Conservation (phyloP, 2,329 filamentous ascomycete genomes). For the Acarospora socialis region DNA sequence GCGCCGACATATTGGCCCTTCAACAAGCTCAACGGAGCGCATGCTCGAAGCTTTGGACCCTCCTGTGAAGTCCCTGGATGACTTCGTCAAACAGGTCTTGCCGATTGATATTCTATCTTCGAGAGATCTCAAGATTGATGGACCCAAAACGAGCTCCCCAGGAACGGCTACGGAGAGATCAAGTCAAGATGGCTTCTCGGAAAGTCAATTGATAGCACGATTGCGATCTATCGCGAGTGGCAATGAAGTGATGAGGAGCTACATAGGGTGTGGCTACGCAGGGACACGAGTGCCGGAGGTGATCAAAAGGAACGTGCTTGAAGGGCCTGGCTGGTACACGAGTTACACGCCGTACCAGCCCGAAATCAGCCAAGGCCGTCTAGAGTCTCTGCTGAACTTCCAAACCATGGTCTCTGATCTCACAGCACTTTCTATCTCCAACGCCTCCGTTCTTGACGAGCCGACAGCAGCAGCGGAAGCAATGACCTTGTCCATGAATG, state of each 20-base stretch:
- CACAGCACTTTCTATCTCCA: slow-evolving; percentile 73
- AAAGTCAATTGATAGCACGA: slow-evolving; percentile 43
- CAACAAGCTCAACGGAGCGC: slow-evolving; percentile 49
- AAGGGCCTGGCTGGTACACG: slow-evolving; percentile 94
- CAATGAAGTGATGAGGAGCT: slow-evolving; percentile 50
- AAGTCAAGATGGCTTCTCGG: slow-evolving; percentile 35
- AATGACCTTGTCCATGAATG: slow-evolving; percentile 82
- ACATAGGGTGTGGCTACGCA: slow-evolving; percentile 82
- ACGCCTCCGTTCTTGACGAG: slow-evolving; percentile 83
- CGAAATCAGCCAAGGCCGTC: slow-evolving; percentile 86
- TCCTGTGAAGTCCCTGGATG: slow-evolving; percentile 57
- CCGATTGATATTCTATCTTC: slow-evolving; percentile 63
- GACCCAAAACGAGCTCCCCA: slow-evolving; percentile 29
- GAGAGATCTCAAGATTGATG: slow-evolving; percentile 44
- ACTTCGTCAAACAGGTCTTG: slow-evolving; percentile 73
- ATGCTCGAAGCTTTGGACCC: slow-evolving; percentile 75
- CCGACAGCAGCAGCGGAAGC: slow-evolving; percentile 86
- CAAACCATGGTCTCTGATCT: slow-evolving; percentile 86
- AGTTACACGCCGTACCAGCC: slow-evolving; percentile 96
- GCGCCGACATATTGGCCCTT: slow-evolving; percentile 76
- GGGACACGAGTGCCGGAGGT: slow-evolving; percentile 75
- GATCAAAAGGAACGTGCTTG: slow-evolving; percentile 82
- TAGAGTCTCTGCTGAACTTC: slow-evolving; percentile 89
- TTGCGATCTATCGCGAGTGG: slow-evolving; percentile 37
- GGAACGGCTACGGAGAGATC: slow-evolving; percentile 28